A percentile compares a stretch with the other conserved stretches of the same genome.
Evolutionary conservation across 2,329 filamentous ascomycete species (phyloP).

Genomic region (Alternaria triticimaculans): DNA sequence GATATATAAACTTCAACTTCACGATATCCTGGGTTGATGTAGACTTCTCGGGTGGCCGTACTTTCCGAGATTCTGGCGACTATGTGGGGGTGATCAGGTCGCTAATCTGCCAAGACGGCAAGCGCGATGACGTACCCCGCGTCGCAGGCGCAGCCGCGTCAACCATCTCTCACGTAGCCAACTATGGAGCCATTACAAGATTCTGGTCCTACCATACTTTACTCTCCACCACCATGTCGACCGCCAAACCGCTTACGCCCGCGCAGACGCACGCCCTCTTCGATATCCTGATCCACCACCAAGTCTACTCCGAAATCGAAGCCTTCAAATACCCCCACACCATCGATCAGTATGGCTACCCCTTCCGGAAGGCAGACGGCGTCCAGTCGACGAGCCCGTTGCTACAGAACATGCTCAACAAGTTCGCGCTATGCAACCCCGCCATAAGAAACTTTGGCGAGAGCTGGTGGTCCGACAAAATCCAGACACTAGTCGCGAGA

Average conservation of each 20-base stretch:
- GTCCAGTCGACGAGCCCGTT: conserved; percentile 66
- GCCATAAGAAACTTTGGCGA: conserved; percentile 67
- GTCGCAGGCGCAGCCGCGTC: conserved; percentile 14
- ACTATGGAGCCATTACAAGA: conserved; percentile 2
- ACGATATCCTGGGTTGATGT: not conserved
- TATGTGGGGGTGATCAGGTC: not conserved
- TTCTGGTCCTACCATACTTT: not conserved
- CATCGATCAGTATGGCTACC: conserved; percentile 72
- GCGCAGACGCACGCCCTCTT: conserved; percentile 59
- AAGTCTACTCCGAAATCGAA: conserved; percentile 70
- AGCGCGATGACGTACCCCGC: conserved; percentile 21
- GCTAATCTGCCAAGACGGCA: conserved; percentile 10
- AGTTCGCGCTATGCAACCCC: conserved; percentile 70
- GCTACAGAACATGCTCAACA: conserved; percentile 71
- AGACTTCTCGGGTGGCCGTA: not conserved
- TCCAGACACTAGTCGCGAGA: conserved; percentile 41
- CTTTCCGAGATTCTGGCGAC: not conserved
- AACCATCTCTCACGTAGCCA: conserved; percentile 1
- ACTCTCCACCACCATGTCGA: conserved; percentile 19
- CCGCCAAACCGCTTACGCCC: conserved; percentile 47
- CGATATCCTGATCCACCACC: conserved; percentile 62
- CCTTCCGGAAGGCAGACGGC: conserved; percentile 61
- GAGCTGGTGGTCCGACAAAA: conserved; percentile 53
- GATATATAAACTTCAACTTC: not conserved
- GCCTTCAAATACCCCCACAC: conserved; percentile 71